Evolutionary conservation across 1,284 basidiomycete genomes (phyloP).

Genomic region (Vanrija pseudolonga): DNA sequence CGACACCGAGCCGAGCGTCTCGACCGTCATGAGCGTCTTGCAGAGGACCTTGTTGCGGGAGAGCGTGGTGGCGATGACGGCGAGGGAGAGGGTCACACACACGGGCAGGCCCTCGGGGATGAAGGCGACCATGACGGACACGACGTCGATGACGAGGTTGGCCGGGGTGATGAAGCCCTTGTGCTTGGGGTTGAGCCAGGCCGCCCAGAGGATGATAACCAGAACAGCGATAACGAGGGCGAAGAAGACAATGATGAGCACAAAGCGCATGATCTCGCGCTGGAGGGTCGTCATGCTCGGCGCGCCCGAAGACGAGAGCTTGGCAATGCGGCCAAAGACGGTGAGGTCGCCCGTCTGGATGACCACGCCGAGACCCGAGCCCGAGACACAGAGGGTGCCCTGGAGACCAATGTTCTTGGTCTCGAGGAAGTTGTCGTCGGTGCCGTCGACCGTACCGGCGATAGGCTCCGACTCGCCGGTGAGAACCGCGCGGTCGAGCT

Average conservation of each 20-base stretch:
- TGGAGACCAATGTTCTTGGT: conserved; percentile 64
- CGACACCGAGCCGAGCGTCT: conserved; percentile 59
- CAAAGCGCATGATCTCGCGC: conserved; percentile 51
- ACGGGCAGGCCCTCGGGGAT: conserved; percentile 58
- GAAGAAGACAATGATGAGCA: conserved; percentile 52
- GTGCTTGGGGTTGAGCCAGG: conserved; percentile 53
- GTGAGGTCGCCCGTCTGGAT: conserved; percentile 61
- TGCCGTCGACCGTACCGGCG: conserved; percentile 54
- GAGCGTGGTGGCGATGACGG: conserved; percentile 55
- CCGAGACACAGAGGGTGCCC: conserved; percentile 61
- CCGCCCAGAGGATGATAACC: conserved; percentile 58
- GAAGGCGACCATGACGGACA: conserved; percentile 62
- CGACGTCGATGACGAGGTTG: conserved; percentile 58
- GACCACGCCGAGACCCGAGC: conserved; percentile 57
- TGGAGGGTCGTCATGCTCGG: conserved; percentile 49
- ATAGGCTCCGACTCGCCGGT: conserved; percentile 62
- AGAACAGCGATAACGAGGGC: conserved; percentile 54
- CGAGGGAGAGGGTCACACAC: conserved; percentile 50
- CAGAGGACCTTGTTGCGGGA: conserved; percentile 59
- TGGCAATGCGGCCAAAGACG: conserved; percentile 60
- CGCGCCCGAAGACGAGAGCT: conserved; percentile 56
- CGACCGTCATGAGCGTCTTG: conserved; percentile 61
- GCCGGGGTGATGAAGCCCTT: conserved; percentile 59
- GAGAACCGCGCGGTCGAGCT: conserved; percentile 62
- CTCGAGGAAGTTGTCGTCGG: conserved; percentile 59